These are phyloP conservation scores for Calonectria pauciramosa DNA, from an alignment of 2,329 filamentous ascomycete genomes.

Conservation along the genomic window DNA sequence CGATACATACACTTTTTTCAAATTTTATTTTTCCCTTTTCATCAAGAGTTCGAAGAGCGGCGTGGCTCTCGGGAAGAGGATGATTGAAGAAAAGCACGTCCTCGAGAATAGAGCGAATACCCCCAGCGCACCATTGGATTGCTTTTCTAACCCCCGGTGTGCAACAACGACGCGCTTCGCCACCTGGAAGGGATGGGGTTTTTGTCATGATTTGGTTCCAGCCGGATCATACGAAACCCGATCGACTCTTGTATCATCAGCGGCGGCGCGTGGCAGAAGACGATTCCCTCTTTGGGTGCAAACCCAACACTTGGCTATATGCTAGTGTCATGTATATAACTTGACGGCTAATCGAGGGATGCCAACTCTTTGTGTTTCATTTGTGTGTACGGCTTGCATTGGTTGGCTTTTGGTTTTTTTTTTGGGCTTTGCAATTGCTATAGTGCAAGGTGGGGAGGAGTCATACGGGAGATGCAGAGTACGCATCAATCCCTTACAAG, in stretches of 20 bases:
- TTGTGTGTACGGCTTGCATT: constrained; percentile 40
- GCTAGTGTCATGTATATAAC: constrained; percentile 40
- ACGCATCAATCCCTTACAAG: constrained; percentile 1
- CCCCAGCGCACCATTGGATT: constrained; percentile 30
- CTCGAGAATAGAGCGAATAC: constrained; percentile 31
- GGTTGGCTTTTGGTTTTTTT: constrained; percentile 34
- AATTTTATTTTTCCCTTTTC: constrained; percentile 2
- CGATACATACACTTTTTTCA: constrained; percentile 1
- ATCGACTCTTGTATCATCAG: constrained; percentile 39
- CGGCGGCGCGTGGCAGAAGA: constrained; percentile 40
- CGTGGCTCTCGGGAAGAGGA: constrained; percentile 7
- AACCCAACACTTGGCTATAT: constrained; percentile 38
- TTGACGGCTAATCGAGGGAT: constrained; percentile 28
- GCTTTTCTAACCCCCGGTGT: constrained; percentile 24
- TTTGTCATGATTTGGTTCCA: constrained; percentile 26
- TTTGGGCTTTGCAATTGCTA: constrained; percentile 17
- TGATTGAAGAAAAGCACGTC: constrained; percentile 5
- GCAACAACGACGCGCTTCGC: constrained; percentile 23
- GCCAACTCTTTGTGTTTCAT: constrained; percentile 16
- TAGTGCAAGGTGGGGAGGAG: constrained; percentile 26
- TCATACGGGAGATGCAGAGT: constrained; percentile 38
- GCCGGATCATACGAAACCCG: constrained; percentile 15
- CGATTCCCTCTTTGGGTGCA: constrained; percentile 36
- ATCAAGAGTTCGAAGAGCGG: constrained; percentile 21
- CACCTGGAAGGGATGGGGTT: constrained; percentile 24